These are phyloP conservation scores for Aspergillus asperescens DNA, from an alignment of 495 filamentous ascomycete genomes.

Conservation along the genomic window DNA sequence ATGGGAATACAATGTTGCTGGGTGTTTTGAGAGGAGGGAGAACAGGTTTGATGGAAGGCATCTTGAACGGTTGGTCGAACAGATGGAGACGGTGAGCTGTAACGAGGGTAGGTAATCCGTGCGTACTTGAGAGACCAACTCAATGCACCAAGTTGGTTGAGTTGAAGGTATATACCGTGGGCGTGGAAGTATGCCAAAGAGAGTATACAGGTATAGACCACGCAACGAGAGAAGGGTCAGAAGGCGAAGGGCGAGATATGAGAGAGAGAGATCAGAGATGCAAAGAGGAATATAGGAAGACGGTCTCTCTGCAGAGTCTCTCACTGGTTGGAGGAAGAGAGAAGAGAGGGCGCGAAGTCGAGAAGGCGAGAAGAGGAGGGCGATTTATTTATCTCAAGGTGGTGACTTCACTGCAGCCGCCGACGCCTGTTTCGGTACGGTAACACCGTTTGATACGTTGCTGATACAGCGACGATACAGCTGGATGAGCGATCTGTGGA, in stretches of 20 bases:
- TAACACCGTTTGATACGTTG: constrained; percentile 4
- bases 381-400: constrained; percentile 13
- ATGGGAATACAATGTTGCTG: constrained; percentile 69
- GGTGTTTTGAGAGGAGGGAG: constrained; percentile 74
- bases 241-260: neutral
- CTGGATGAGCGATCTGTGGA: constrained; percentile 10
- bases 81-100: neutral
- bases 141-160: neutral
- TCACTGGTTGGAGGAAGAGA: constrained; percentile 13
- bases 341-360: constrained; percentile 5
- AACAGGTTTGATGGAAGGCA: constrained; percentile 55
- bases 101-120: neutral
- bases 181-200: constrained; percentile 14
- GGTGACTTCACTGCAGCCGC: constrained; percentile 9
- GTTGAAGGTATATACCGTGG: neutral
- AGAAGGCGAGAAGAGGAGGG: constrained; percentile 8
- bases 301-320: constrained; percentile 6
- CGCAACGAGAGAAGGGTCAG: constrained; percentile 2
- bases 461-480: neutral
- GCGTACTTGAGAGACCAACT: neutral
- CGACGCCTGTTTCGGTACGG: constrained; percentile 10
- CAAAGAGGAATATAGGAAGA: neutral
- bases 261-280: constrained; percentile 8
- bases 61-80: constrained; percentile 25
- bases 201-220: constrained; percentile 7